Conservation (phyloP, 257 asterid species). For the Craterostigma plantagineum region DNA sequence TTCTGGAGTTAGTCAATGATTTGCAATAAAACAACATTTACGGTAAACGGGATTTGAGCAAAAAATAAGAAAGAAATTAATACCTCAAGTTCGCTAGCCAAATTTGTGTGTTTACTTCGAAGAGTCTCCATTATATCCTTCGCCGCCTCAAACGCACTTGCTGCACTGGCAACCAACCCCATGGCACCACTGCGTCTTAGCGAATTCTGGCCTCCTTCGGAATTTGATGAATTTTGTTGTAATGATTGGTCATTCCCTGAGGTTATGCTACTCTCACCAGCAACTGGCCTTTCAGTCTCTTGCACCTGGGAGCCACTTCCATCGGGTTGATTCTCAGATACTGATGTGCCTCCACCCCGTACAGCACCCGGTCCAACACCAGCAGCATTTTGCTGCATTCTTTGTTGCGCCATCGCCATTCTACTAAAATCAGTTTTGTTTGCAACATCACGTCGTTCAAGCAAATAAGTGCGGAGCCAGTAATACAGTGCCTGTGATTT, state of each 20-base stretch:
- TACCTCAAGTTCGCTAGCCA: slow-evolving; percentile 99
- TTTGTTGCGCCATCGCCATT: slow-evolving; percentile 94
- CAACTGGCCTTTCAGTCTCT: slow-evolving; percentile 77
- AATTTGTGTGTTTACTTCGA: slow-evolving; percentile 83
- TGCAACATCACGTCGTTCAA: slow-evolving; percentile 97
- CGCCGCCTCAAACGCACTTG: slow-evolving; percentile 98
- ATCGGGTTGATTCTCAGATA: slow-evolving; percentile 70
- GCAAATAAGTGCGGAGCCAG: slow-evolving; percentile 97
- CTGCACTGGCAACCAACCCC: slow-evolving; percentile 78
- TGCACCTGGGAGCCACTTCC: slow-evolving; percentile 60
- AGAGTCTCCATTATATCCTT: slow-evolving; percentile 97
- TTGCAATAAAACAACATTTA: slow-evolving; percentile 5
- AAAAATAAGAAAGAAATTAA: slow-evolving; percentile 6
- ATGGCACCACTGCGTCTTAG: slow-evolving; percentile 67
- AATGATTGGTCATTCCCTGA: slow-evolving; percentile 56
- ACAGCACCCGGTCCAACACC: too few species aligned
- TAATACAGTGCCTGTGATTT: slow-evolving; percentile 78
- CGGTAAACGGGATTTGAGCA: too few species aligned
- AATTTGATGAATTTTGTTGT: slow-evolving; percentile 47
- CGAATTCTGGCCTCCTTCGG: slow-evolving; percentile 61
- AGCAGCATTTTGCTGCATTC: slow-evolving; percentile 84
- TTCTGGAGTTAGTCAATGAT: background rate
- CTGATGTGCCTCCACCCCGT: slow-evolving; percentile 39
- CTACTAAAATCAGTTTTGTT: slow-evolving; percentile 88
- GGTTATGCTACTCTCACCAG: slow-evolving; percentile 50